Conservation (phyloP, 2,329 filamentous ascomycete genomes). For the Aspergillus tanneri region DNA sequence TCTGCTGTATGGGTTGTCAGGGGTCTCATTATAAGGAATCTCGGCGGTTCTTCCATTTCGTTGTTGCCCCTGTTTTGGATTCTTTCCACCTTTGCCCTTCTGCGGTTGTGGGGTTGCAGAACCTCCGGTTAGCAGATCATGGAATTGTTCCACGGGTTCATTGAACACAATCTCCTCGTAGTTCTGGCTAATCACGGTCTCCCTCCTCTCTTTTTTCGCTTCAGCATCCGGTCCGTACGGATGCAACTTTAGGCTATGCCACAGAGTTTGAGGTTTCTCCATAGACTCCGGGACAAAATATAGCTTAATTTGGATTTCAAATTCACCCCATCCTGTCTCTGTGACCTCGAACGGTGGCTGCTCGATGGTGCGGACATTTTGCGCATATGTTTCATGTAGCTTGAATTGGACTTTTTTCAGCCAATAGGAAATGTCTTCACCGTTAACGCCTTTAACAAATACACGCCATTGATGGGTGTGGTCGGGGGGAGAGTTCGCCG, state of each 20-base stretch:
- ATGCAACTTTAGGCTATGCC: conserved; percentile 87
- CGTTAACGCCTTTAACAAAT: conserved; percentile 86
- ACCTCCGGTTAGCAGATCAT: conserved; percentile 77
- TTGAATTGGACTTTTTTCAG: conserved; percentile 97
- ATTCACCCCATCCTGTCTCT: conserved; percentile 97
- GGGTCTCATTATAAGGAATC: conserved; percentile 66
- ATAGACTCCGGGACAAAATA: conserved; percentile 85
- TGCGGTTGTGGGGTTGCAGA: conserved; percentile 49
- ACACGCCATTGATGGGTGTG: conserved; percentile 97
- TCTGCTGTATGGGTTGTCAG: conserved; percentile 70
- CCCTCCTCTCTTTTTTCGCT: conserved; percentile 63
- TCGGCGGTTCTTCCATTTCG: conserved; percentile 66
- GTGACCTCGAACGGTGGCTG: conserved; percentile 77
- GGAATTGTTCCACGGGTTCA: conserved; percentile 91
- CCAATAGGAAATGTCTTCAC: conserved; percentile 92
- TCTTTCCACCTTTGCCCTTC: conserved; percentile 61
- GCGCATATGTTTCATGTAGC: conserved; percentile 93
- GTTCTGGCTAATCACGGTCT: conserved; percentile 71
- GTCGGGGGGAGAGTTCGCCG: conserved; percentile 73
- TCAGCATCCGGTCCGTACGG: conserved; percentile 80
- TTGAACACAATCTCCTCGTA: conserved; percentile 97
- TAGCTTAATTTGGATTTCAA: conserved; percentile 91
- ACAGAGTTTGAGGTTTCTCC: conserved; percentile 94
- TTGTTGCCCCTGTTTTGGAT: conserved; percentile 47
- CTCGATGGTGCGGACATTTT: conserved; percentile 82